Evolutionary conservation across 2,329 filamentous ascomycete species (phyloP), one percentile per base, ranked within the genome.

Genomic region (Calonectria pteridis): DNA sequence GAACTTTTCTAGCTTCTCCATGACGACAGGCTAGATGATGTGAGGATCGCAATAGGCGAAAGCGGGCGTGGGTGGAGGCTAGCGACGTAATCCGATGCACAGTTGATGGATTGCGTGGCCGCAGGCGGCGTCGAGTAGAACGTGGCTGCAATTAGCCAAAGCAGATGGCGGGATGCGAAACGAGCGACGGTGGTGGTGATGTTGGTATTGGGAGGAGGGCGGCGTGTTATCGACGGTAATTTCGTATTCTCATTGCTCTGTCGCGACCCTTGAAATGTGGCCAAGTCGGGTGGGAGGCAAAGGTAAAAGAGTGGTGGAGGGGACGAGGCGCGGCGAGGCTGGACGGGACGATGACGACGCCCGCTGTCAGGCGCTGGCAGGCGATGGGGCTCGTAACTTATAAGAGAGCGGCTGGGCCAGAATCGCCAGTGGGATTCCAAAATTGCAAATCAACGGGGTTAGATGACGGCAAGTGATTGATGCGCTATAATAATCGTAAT

Each of bases 1-100:
- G 75, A 91, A 92, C 82, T 90, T 90, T 82, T 91, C 90, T 83
- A 90, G n/a, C 53, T 69, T 69, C 33, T 69, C 67, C 67, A 69
- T 69, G 40, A 23, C 89, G 62, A 67, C 68, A 70, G 66, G 49
- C 43, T 67, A 4, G 58, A 59, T 29, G 33, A 29, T 43, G 37
- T 31, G 43, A 51, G 59, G 23, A 33, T 40, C 26, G 67, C 20
- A 43, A 58, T 46, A 67, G 29, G 46, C 29, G 59, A 43, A 26
- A 40, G 49, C 23, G 46, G 31, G 43, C 28, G 37, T 31, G 40
- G 35, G 66, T 50, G 53, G 71, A 69, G 59, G 49, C 37, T 31
- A 50, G 40, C 51, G 51, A 67, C 66, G 64, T 62, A 40, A 69
- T 69, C 66, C 18, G 46, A 28, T 55, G 31, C 51, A 40, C 43